A percentile compares a stretch with the other conserved stretches of the same genome.
Evolutionary conservation across 1,139 yeast species (phyloP).

Genomic region (Arxiozyma slooffiae): DNA sequence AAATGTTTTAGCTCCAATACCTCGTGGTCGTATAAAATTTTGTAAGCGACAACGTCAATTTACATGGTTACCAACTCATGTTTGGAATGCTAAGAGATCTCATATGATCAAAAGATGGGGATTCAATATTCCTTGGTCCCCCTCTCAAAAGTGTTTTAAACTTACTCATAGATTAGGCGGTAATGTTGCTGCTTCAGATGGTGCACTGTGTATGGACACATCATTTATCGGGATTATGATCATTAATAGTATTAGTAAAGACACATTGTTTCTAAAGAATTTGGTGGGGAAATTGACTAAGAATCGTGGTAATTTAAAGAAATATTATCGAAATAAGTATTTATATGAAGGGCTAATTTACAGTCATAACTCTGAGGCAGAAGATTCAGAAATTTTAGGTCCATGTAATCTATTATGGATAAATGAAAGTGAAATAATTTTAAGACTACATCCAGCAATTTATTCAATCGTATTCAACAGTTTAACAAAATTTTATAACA

Average conservation of each 20-base stretch:
- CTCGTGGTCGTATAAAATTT: conserved; percentile 48
- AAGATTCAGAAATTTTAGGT: conserved; percentile 10
- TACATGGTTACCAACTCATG: conserved; percentile 85
- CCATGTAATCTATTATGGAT: conserved; percentile 29
- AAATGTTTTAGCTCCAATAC: conserved; percentile 41
- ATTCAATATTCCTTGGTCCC: conserved; percentile 65
- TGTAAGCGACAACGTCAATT: conserved; percentile 56
- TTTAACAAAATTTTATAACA: conserved; percentile 21
- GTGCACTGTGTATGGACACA: conserved; percentile 64
- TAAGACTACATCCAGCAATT: conserved; percentile 67
- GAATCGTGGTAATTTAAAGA: conserved; percentile 26
- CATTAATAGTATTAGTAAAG: conserved; percentile 28
- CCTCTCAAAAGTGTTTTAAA: conserved; percentile 82
- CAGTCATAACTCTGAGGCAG: conserved; percentile 10
- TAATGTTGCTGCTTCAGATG: conserved; percentile 55
- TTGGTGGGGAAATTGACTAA: conserved; percentile 28
- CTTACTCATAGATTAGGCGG: conserved; percentile 57
- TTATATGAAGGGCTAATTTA: conserved; percentile 34
- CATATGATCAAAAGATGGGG: conserved; percentile 79
- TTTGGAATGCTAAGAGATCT: conserved; percentile 93
- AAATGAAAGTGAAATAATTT: conserved; percentile 29
- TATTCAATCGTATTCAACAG: conserved; percentile 41
- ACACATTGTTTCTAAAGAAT: conserved; percentile 9
- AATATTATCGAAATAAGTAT: conserved; percentile 24
- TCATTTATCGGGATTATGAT: conserved; percentile 55